phyloP scores from a whole-genome alignment of 306 rosid genomes.

The Quercus wislizeni region DNA sequence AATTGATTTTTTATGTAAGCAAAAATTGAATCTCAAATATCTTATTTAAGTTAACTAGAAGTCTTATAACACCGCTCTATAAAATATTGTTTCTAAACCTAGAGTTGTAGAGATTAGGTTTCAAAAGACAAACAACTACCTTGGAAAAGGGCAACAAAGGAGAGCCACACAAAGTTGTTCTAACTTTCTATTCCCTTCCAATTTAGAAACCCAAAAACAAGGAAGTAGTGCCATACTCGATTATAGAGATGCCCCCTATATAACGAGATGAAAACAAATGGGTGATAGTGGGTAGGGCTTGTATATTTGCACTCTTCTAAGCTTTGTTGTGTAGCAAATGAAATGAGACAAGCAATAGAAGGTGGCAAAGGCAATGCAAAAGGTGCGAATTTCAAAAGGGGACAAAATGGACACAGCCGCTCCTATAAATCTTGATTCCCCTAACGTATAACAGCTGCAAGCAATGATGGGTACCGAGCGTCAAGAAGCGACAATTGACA shows the following conservation, averaged over 20 bases:
- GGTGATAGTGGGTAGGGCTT: conserved; percentile 21
- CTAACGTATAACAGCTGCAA: not conserved
- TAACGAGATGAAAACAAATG: conserved; percentile 20
- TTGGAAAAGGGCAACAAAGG: not conserved
- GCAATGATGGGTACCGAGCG: not conserved
- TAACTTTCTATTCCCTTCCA: not conserved
- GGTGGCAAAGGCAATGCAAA: conserved; percentile 16
- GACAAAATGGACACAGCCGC: conserved; percentile 31
- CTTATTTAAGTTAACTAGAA: no score
- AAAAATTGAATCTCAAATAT: rapidly evolving
- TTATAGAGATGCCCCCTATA: not conserved
- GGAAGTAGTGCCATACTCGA: conserved; percentile 9
- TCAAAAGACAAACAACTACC: not conserved
- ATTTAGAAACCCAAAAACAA: not conserved
- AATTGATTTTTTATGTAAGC: rapidly evolving
- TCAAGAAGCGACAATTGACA: conserved; percentile 25
- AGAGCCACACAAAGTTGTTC: not conserved
- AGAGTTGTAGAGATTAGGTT: not conserved
- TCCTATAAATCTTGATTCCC: conserved; percentile 1
- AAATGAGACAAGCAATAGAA: conserved; percentile 5
- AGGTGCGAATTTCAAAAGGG: conserved; percentile 21
- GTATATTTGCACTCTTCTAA: not conserved
- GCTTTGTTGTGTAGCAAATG: not conserved
- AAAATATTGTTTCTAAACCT: not conserved
- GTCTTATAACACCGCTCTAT: no score